Percentiles rank a stretch among this genome's conserved stretches.
These are phyloP conservation scores for Beauveria brongniartii DNA, from an alignment of 2,329 filamentous ascomycete species.

Conservation along the genomic window DNA sequence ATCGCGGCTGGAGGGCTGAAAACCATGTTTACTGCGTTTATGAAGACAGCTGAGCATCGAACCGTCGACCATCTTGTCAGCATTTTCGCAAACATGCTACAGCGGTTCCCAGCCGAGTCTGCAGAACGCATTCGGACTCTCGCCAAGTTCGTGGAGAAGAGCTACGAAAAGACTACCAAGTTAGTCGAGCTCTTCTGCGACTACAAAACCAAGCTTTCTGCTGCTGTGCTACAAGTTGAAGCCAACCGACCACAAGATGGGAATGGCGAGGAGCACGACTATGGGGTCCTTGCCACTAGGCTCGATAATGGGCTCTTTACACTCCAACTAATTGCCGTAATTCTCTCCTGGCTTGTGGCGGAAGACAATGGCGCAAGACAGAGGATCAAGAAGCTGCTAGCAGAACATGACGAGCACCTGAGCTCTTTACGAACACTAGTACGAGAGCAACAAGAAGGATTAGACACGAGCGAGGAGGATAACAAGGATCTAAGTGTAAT, in stretches of 20 bases:
- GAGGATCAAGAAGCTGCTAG: conserved; percentile 56
- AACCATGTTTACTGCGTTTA: conserved; percentile 77
- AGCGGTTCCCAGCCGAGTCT: conserved; percentile 69
- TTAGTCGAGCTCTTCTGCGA: conserved; percentile 64
- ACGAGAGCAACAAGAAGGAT: conserved; percentile 45
- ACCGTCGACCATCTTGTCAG: conserved; percentile 73
- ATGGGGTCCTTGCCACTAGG: conserved; percentile 65
- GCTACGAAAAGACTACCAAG: conserved; percentile 76
- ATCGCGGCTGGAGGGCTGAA: conserved; percentile 82
- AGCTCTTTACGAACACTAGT: conserved; percentile 58
- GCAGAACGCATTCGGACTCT: conserved; percentile 72
- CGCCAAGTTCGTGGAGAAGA: conserved; percentile 92
- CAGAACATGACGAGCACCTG: conserved; percentile 59
- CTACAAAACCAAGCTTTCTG: conserved; percentile 57
- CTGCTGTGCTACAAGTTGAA: conserved; percentile 40
- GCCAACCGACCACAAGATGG: conserved; percentile 12
- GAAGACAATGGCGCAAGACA: conserved; percentile 71
- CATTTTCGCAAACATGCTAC: conserved; percentile 76
- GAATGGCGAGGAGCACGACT: conserved; percentile 44
- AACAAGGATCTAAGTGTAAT: conserved; percentile 51
- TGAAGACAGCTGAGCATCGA: conserved; percentile 66
- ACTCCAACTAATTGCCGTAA: conserved; percentile 74
- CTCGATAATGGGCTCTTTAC: conserved; percentile 80
- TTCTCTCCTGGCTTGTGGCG: conserved; percentile 83
- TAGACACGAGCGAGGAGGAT: conserved; percentile 49